Base-by-base conservation (phyloP, 208 protist genomes). In the Leishmania tropica region DNA sequence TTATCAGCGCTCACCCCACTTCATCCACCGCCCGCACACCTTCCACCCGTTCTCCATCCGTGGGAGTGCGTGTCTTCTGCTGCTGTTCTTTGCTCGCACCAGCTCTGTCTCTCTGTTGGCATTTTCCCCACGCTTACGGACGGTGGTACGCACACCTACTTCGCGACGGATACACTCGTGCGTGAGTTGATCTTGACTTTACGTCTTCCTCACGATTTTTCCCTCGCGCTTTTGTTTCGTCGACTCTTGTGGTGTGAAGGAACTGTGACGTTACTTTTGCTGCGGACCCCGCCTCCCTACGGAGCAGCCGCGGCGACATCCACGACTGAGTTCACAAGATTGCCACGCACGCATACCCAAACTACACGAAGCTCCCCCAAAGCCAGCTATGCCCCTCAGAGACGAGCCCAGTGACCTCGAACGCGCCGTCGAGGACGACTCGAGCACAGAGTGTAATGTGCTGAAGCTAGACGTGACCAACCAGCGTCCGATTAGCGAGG, bases 401-500 rank as follows among this genome's bases (percentile, higher is more conserved):
- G n/a, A 19, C 51, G 65, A 80, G 51, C 48, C 64, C 5, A 11
- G n/a, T 48, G 75, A 74, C 6, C 58, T 24, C 48, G 56, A 24
- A 24, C 19, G 28, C n/a, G 2, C 31, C 11, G 75, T 60, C 35
- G n/a, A 1, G 2, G 47, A 75, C 2, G 68, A 51, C 11, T 73
- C 21, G 1, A 21, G 72, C 51, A 42, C 48, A 5, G 48, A 72
- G 15, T 37, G 54, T 51, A 67, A 81, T n/a, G 84, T 90, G 24
- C 21, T 77, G 21, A 75, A 58, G 28, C 62, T 86, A 1, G 79
- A 83, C 40, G 64, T 81, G 65, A 37, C 28, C 1, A 79, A 76
- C 47, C 80, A 85, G 67, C 81, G 86, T 13, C 82, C 81, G 24
- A 72, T 92, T 40, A 91, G 76, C 70, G 91, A 94, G 64, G 73